Evolutionary conservation across 1,139 yeast species (phyloP), one percentile per base, ranked within the genome.

Genomic region (Suhomyces maxii): DNA sequence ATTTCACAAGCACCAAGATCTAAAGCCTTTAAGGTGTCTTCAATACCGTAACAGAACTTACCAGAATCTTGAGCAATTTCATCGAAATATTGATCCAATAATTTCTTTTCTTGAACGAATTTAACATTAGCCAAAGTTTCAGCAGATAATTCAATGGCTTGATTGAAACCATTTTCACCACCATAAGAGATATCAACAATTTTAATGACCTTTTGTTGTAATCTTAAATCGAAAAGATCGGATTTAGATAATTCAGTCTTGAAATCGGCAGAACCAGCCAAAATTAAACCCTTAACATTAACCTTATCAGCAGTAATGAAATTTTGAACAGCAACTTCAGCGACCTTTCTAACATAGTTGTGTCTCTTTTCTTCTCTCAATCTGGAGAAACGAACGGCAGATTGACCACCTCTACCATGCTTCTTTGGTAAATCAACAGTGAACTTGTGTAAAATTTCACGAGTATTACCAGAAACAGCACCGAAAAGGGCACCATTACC

Each of bases 351-450:
- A 51, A 93, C 95, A 73, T 93, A 93, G 70, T 93, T 93, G 72
- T 95, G 99, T 77, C 99, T 89, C 71, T 93, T 93, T 75, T 95
- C 99, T 60, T 93, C 99, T 82, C 99, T 88, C 69, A 93, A 81
- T 79, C 99, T 91, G 39, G 97, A 87, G 78, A 93, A 93, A 89
- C 99, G 98, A 58, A 93, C 68, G 40, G 99, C 99, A 52, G 99
- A 93, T 77, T 93, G 99, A 86, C 99, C 99, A 87, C 99, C 99
- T 80, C 99, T 88, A 61, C 99, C 99, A 78, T 93, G 99, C 88
- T 93, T 93, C 77, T 93, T 93, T 58, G 99, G 99, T 63, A 93
- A 79, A 69, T 93, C 99, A 49, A 93, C 99, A 3, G 97, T 86
- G 73, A 93, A 93, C 71, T 93, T 93, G 71, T 93, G 97, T 65